Base-by-base conservation (phyloP, 2,329 filamentous ascomycete species). In the Daldinia sp. region DNA sequence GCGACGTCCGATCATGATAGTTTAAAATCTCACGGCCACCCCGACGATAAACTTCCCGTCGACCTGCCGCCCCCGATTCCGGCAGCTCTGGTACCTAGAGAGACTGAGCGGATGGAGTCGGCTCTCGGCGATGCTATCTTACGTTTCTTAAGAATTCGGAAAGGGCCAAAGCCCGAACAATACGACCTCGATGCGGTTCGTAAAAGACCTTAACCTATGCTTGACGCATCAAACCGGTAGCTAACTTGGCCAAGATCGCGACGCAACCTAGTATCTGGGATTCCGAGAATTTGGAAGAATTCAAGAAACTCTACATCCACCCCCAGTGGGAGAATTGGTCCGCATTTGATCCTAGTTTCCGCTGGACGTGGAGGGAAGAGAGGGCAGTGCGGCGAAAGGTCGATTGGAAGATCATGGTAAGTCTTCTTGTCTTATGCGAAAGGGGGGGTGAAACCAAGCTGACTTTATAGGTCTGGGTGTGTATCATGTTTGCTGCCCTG, bases 191-290 rank as follows among this genome's bases (percentile, higher is more conserved):
- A 78, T 50, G 73, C 76, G 46, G 75, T 77, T 58, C 10, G 71
- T 62, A 20, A 50, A 39, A 35, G 7, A 9, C 7, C 42, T 9
- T 13, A n/a, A n/a, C 39, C 7, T 12, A n/a, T 15, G 20, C 9
- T 9, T 42, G 4, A n/a, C 48, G 6, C 13, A 23, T 53, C 13
- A 44, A 3, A 44, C 18, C 3, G 3, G 6, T 18, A n/a, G 23
- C 72, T 77, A 39, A 77, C 60, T 23, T 3, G 9, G 50, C 37
- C 7, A 53, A 80, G 78, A 68, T 77, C 53, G 78, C 79, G 18
- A 80, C 79, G 1, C 79, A 80, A 53, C 78, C 78, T 0, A 80
- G 79, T 35, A 79, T 80, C 1, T 80, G 79, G 78, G 79, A 80
- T 41, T 78, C 79, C 0, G 77, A 78, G 33, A 76, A 78, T 7